Evolutionary conservation across 495 filamentous ascomycete species (phyloP), one percentile per base, ranked within the genome.

Genomic region (Chaetomidium leptoderma): DNA sequence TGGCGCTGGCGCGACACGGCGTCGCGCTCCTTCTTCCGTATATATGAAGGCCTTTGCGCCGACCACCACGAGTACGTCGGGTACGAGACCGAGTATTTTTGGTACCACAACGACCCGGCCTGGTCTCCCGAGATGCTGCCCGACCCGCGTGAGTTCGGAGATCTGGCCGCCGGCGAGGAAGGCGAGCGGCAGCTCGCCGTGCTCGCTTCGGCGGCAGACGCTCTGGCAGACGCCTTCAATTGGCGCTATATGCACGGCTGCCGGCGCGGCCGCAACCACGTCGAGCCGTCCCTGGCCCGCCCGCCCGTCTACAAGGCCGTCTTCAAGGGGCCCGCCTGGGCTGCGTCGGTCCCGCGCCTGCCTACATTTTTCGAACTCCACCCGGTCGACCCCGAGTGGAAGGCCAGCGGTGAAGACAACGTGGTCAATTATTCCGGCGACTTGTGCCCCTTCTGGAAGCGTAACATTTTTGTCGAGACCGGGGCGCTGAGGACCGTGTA

Each of bases 41-140:
- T 53, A 8, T 53, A 53, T 23, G 50, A 53, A 33, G n/a, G 6
- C 24, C 7, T 53, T 16, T 53, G 50, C 37, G 37, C 37, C 36
- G 17, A 33, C 27, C 37, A 53, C 36, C n/a, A 53, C 24, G 14
- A 53, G 50, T 32, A 42, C 26, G 26, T 42, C 50, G 36, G 50
- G 35, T 53, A 53, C 35, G 50, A 53, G 36, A 53, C 50, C 24
- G 50, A 53, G 33, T 53, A 53, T 32, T 53, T 53, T 13, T 42
- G 50, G 50, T 29, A 53, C 35, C 50, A 24, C 36, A 32, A 40
- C 36, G 36, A 32, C 50, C 50, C 50, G 26, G 50, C 50, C 50
- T 53, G 50, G 50, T 27, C 50, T 6, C 24, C 36, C 24, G 50
- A 53, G 36, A 27, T 29, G 35, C 50, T 53, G 23, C 50, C 35